phyloP scores from a whole-genome alignment of 495 filamentous ascomycete species.

The Neohortaea acidophila region DNA sequence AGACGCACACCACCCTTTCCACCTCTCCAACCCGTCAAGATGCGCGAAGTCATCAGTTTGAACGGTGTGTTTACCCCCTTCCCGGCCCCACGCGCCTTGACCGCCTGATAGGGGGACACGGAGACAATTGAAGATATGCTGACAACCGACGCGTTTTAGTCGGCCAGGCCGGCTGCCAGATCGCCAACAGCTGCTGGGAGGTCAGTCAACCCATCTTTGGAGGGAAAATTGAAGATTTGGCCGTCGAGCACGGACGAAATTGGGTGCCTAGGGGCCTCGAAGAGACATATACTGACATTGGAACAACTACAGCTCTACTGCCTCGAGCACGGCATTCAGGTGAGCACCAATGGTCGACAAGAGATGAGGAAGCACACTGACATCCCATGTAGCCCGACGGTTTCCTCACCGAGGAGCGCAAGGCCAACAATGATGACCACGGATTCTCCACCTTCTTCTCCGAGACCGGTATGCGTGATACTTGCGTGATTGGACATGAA shows the following conservation, averaged over 20 bases:
- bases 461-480: conserved; percentile 72
- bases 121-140: conserved; percentile 12
- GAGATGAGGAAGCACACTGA: conserved; percentile 26
- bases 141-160: conserved; percentile 45
- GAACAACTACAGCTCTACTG: conserved; percentile 68
- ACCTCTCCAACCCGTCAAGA: conserved; percentile 27
- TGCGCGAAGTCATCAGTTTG: conserved; percentile 99
- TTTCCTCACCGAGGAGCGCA: conserved; percentile 96
- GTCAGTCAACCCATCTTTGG: conserved; percentile 38
- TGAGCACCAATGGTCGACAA: conserved; percentile 32
- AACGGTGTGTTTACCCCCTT: conserved; percentile 60
- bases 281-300: conserved; percentile 9
- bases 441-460: conserved; percentile 99
- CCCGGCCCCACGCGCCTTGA: conserved; percentile 21
- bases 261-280: conserved; percentile 5
- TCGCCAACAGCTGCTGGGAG: conserved; percentile 99
- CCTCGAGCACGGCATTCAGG: conserved; percentile 98
- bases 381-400: conserved; percentile 67
- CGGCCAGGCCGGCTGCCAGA: conserved; percentile 99
- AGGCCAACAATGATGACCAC: conserved; percentile 78
- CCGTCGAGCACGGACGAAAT: conserved; percentile 1
- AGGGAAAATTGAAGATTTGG: background rate
- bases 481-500: background rate
- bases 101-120: conserved; percentile 15
- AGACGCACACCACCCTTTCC: background rate